Percentiles rank a stretch among this genome's conserved stretches.
These are phyloP conservation scores for Rhodamnia argentea DNA, from an alignment of 345 rosid species.

Conservation along the genomic window DNA sequence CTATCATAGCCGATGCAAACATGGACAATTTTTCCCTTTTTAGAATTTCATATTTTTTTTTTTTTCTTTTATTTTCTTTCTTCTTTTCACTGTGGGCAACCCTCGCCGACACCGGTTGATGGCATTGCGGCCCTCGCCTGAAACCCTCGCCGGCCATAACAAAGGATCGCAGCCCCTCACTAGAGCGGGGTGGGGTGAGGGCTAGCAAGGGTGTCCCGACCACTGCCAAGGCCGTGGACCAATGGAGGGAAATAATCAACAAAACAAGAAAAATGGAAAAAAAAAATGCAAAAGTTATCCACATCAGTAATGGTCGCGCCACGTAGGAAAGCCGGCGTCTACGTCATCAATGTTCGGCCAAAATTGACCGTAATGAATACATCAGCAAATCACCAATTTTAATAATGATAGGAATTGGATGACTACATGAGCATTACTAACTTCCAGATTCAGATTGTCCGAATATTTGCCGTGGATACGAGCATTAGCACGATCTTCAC, in stretches of 20 bases:
- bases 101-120: no score
- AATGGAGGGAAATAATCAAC: not conserved
- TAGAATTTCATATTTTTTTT: no score
- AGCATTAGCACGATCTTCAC: not conserved
- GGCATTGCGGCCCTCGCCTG: no score
- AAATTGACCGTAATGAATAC: no score
- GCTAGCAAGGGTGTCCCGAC: not conserved
- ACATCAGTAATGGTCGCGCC: not conserved
- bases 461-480: not conserved
- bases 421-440: no score
- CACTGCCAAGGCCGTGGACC: not conserved
- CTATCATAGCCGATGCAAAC: accelerated
- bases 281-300: no score
- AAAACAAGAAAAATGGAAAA: no score
- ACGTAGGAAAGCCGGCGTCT: not conserved
- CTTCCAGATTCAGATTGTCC: not conserved
- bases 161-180: not conserved
- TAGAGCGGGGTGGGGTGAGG: not conserved
- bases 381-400: no score
- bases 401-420: no score
- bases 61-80: no score
- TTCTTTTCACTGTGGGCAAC: not conserved
- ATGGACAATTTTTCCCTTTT: no score
- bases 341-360: no score
- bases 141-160: not conserved